Percentiles rank a stretch among this genome's conserved stretches.
phyloP scores from a whole-genome alignment of 2,329 filamentous ascomycete species.

The Talaromyces verruculosus region DNA sequence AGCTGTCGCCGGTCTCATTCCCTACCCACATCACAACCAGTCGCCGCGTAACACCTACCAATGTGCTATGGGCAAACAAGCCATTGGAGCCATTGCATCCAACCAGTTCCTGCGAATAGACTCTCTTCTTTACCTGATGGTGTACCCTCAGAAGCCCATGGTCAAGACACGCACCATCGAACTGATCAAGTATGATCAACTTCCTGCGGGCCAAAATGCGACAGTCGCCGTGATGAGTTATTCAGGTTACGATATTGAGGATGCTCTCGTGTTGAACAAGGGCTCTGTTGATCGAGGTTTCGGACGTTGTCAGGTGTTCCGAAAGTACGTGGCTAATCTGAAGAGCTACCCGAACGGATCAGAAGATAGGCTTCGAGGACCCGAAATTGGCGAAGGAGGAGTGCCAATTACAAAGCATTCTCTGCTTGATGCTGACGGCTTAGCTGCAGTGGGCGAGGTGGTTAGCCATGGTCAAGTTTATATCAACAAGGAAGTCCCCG shows the following conservation, averaged over 20 bases:
- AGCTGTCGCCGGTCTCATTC: conserved; percentile 92
- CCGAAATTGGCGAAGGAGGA: conserved; percentile 60
- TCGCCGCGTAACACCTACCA: conserved; percentile 98
- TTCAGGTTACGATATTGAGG: conserved; percentile 98
- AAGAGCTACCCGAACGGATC: conserved; percentile 84
- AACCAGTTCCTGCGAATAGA: conserved; percentile 98
- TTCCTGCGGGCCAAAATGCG: conserved; percentile 94
- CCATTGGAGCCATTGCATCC: conserved; percentile 95
- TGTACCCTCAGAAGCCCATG: conserved; percentile 96
- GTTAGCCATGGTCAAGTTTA: conserved; percentile 79
- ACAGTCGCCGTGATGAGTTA: conserved; percentile 99
- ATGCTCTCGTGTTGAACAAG: conserved; percentile 95
- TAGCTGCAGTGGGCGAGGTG: conserved; percentile 81
- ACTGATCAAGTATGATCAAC: conserved; percentile 93
- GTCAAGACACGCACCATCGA: conserved; percentile 97
- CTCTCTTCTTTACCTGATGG: conserved; percentile 91
- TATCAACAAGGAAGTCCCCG: conserved; percentile 83
- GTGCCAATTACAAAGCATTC: conserved; percentile 66
- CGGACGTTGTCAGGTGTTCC: conserved; percentile 95
- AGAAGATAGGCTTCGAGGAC: conserved; percentile 60
- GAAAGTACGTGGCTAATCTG: conserved; percentile 83
- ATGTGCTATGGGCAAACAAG: conserved; percentile 99
- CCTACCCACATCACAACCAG: conserved; percentile 98
- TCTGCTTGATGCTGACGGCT: conserved; percentile 77
- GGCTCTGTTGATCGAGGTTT: conserved; percentile 93